phyloP scores from a whole-genome alignment of 371 early-diverging fungal genomes.

The Mucor lusitanicus region DNA sequence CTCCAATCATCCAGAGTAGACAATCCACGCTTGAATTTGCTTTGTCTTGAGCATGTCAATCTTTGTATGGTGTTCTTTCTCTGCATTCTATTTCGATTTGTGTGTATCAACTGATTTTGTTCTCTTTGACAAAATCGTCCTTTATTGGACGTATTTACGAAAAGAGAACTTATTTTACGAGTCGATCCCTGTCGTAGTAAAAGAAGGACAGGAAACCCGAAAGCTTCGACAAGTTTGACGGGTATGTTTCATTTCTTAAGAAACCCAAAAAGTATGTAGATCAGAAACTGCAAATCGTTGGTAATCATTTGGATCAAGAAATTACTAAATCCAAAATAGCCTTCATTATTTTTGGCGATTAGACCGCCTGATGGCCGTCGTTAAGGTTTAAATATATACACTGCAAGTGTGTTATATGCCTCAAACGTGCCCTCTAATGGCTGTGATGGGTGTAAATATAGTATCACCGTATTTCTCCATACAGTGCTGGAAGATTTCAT shows the following conservation, averaged over 20 bases:
- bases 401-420: background rate
- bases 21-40: constrained; percentile 6
- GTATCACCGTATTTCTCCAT: background rate
- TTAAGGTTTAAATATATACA: no score
- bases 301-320: background rate
- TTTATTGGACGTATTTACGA: background rate
- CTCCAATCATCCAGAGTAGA: background rate
- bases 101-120: constrained; percentile 5
- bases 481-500: background rate
- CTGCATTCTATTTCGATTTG: background rate
- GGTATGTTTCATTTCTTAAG: background rate
- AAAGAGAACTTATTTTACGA: background rate
- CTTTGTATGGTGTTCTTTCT: background rate
- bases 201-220: background rate
- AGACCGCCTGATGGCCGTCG: background rate
- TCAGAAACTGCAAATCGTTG: background rate
- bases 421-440: background rate
- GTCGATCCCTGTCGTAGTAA: background rate
- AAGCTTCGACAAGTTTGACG: background rate
- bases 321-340: background rate
- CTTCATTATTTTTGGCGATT: background rate
- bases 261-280: background rate
- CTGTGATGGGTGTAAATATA: background rate
- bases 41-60: background rate
- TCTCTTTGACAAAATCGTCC: background rate